phyloP scores from a whole-genome alignment of 164 flowering plant species.

The Vitis rotundifolia region DNA sequence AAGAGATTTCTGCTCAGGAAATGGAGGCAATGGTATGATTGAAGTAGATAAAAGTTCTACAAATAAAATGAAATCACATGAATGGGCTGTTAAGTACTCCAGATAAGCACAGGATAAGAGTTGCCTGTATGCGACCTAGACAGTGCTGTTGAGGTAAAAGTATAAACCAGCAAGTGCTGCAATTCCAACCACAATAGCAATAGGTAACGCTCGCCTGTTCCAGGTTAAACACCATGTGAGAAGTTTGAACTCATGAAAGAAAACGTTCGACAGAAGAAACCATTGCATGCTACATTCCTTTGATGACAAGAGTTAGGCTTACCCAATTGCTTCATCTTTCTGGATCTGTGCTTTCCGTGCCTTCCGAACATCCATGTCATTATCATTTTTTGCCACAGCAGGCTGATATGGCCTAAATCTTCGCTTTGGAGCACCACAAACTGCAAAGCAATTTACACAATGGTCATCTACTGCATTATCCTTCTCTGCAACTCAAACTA shows the following conservation, averaged over 20 bases:
- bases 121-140: slow-evolving; percentile 18
- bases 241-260: not conserved
- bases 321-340: slow-evolving; percentile 92
- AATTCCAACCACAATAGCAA: slow-evolving; percentile 68
- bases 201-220: slow-evolving; percentile 75
- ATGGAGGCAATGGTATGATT: not conserved
- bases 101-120: not conserved
- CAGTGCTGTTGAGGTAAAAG: slow-evolving; percentile 70
- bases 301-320: slow-evolving; percentile 2
- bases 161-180: slow-evolving; percentile 71
- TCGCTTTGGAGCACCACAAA: slow-evolving; percentile 95
- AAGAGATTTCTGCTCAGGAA: not conserved
- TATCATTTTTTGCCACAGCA: slow-evolving; percentile 61
- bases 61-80: slow-evolving; percentile 5
- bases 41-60: not conserved
- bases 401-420: slow-evolving; percentile 75
- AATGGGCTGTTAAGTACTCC: not conserved
- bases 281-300: too few species aligned
- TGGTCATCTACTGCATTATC: too few species aligned
- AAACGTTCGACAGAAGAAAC: too few species aligned
- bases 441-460: slow-evolving; percentile 37
- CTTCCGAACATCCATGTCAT: slow-evolving; percentile 59
- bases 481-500: too few species aligned
- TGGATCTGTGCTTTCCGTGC: slow-evolving; percentile 75
- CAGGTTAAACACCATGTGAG: not conserved